phyloP scores from a whole-genome alignment of 345 rosid genomes.

The Firmiana major region DNA sequence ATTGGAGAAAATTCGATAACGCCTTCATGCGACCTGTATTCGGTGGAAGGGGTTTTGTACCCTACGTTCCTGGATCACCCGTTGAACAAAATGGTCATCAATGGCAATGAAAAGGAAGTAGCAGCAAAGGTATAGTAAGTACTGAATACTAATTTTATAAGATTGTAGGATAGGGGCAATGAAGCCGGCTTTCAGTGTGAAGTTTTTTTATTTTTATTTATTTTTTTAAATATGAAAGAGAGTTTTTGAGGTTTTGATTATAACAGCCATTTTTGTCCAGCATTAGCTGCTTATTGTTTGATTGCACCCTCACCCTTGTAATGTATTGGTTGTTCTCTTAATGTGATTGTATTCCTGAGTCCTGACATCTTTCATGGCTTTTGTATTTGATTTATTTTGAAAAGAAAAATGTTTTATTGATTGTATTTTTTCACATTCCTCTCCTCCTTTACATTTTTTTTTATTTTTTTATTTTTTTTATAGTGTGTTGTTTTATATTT shows the following conservation, averaged over 20 bases:
- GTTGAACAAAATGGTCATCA: constrained; percentile 36
- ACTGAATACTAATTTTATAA: background rate
- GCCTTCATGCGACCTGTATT: constrained; percentile 88
- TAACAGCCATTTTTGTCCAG: constrained; percentile 15
- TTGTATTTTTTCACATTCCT: background rate
- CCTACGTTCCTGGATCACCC: constrained; percentile 63
- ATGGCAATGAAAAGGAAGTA: constrained; percentile 30
- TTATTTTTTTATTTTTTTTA: too few relatives aligned
- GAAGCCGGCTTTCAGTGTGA: constrained; percentile 24
- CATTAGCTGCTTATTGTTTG: constrained; percentile 10
- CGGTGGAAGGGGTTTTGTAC: constrained; percentile 84
- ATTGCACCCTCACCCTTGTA: background rate
- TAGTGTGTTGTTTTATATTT: too few relatives aligned
- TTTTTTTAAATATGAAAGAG: background rate
- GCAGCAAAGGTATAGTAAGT: background rate
- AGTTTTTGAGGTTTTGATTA: constrained; percentile 6
- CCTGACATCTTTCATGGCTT: background rate
- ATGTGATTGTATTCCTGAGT: background rate
- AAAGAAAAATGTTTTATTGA: background rate
- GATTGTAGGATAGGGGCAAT: constrained; percentile 15
- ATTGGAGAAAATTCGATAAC: constrained; percentile 76
- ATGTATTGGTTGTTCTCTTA: background rate
- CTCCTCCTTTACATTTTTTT: background rate
- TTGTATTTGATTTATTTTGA: background rate
- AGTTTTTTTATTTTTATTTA: too few relatives aligned